Evolutionary conservation across 257 asterid species (phyloP).

Genomic region (Rehmannia glutinosa): DNA sequence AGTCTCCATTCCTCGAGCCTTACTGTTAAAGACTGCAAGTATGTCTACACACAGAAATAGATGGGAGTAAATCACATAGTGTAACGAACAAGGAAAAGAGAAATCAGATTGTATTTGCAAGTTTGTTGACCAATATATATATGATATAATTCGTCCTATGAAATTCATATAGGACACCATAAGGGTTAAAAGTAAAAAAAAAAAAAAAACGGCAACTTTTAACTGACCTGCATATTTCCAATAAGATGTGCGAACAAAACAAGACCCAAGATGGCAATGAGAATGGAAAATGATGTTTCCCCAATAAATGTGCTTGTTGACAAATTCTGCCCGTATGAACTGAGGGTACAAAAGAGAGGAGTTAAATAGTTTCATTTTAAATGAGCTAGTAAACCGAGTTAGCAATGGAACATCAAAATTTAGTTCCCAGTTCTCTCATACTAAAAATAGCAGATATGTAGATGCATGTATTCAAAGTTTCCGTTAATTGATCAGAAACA

Average conservation of each 20-base stretch:
- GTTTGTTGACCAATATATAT: too few species aligned
- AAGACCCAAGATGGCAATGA: conserved; percentile 85
- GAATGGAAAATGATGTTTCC: conserved; percentile 81
- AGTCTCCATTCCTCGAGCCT: conserved; percentile 95
- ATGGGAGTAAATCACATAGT: conserved; percentile 11
- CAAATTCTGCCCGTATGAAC: conserved; percentile 91
- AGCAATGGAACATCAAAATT: not conserved
- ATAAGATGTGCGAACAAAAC: conserved; percentile 86
- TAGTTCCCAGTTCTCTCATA: not conserved
- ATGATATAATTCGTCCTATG: not conserved
- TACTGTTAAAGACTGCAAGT: conserved; percentile 79
- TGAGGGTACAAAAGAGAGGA: conserved; percentile 23
- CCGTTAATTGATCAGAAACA: too few species aligned
- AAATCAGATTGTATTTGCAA: too few species aligned
- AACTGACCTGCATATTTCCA: conserved; percentile 90
- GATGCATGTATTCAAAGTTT: not conserved
- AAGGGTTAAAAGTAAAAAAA: not conserved
- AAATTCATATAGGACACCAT: not conserved
- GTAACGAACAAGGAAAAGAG: too few species aligned
- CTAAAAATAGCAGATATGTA: not conserved
- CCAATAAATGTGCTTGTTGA: conserved; percentile 82
- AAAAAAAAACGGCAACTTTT: too few species aligned
- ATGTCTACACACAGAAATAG: conserved; percentile 51
- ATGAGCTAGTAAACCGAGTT: not conserved
- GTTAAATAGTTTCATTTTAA: conserved; percentile 1